These are phyloP conservation scores for Protostelium mycophagum DNA, from an alignment of 78 protist genomes.

Conservation along the genomic window DNA sequence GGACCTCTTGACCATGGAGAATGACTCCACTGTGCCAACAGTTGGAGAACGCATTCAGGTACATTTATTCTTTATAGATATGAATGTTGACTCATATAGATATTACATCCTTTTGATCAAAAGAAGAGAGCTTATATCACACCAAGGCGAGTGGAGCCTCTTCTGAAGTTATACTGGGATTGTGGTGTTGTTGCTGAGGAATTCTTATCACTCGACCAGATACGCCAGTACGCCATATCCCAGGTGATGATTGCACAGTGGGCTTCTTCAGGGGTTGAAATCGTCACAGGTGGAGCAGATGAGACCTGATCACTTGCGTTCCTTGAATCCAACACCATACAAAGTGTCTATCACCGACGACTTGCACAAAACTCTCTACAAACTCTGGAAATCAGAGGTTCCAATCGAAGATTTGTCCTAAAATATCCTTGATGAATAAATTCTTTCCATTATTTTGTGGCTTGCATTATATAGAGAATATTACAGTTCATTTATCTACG, in stretches of 20 bases:
- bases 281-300: constrained; percentile 29
- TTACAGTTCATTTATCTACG: too few species aligned
- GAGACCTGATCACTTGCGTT: constrained; percentile 66
- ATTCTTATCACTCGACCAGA: constrained; percentile 31
- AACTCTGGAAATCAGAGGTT: constrained; percentile 49
- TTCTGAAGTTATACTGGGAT: constrained; percentile 45
- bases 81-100: not conserved
- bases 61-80: not conserved
- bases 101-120: constrained; percentile 70
- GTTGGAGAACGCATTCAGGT: not conserved
- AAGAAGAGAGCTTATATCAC: constrained; percentile 57
- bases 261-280: not conserved
- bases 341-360: constrained; percentile 56
- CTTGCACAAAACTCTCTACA: constrained; percentile 49
- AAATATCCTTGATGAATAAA: not conserved
- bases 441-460: too few species aligned
- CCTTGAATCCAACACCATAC: constrained; percentile 73
- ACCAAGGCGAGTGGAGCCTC: constrained; percentile 35
- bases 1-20: constrained; percentile 38
- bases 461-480: too few species aligned
- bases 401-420: constrained; percentile 52
- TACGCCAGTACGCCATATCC: constrained; percentile 20
- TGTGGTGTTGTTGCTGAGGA: constrained; percentile 23
- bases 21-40: not conserved
- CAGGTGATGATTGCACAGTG: constrained; percentile 27